phyloP scores from a whole-genome alignment of 306 rosid genomes.

The Vigna reflexopilosa region DNA sequence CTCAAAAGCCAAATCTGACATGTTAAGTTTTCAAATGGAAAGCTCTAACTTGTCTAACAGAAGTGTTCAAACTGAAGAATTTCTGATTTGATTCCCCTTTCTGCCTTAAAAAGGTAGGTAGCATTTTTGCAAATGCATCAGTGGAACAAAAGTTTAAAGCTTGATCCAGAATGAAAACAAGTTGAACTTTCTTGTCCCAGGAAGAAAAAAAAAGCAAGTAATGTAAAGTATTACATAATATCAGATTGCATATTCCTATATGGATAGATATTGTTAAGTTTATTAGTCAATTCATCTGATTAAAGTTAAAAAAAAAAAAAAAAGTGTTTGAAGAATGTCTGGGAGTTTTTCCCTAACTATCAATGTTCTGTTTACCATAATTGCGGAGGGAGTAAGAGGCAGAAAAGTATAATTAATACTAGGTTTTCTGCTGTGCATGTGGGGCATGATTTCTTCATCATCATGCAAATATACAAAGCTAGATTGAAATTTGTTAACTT shows the following conservation, averaged over 20 bases:
- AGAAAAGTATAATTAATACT: conserved; percentile 17
- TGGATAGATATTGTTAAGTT: not conserved
- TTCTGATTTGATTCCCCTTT: conserved; percentile 3
- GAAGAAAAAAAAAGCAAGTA: not conserved
- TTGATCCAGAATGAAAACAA: conserved; percentile 19
- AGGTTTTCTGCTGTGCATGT: conserved; percentile 26
- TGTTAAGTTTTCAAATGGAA: not conserved
- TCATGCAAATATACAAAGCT: conserved; percentile 1
- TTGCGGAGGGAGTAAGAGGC: not conserved
- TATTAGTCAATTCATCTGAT: not conserved
- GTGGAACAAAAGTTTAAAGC: not conserved
- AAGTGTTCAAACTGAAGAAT: not conserved
- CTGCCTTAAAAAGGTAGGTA: not conserved
- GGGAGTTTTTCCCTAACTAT: not conserved
- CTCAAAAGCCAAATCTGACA: not conserved
- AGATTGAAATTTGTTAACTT: not conserved
- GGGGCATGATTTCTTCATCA: conserved; percentile 30
- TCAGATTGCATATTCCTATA: not conserved
- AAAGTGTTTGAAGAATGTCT: not conserved
- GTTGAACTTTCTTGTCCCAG: not conserved
- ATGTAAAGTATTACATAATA: not conserved
- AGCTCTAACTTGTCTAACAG: not conserved
- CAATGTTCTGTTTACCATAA: not conserved
- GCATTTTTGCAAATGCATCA: too few relatives aligned
- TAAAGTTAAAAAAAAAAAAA: not conserved